A percentile compares a stretch with the other conserved stretches of the same genome.
These are phyloP conservation scores for Allium fistulosum DNA, from an alignment of 106 monocot genomes.

Conservation along the genomic window DNA sequence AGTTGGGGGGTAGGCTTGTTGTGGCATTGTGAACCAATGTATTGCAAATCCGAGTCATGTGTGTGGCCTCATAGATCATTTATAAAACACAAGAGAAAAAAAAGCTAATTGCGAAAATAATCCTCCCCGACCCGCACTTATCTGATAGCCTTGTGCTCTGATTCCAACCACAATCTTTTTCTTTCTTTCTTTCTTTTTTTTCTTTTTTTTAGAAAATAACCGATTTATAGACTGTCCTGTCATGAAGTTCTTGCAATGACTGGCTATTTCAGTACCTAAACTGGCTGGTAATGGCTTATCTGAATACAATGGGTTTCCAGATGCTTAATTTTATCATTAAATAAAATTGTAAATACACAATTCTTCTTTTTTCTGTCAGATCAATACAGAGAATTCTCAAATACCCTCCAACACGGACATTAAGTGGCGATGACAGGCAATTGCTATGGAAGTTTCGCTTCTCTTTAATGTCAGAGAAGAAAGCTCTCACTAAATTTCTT, in stretches of 20 bases:
- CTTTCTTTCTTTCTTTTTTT: neutral
- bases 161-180: no score
- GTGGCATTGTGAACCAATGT: no score
- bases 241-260: neutral
- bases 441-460: conserved; percentile 97
- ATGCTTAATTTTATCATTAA: neutral
- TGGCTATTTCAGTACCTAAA: neutral
- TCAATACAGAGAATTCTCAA: conserved; percentile 86
- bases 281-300: neutral
- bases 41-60: no score
- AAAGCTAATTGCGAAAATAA: no score
- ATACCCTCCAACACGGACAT: conserved; percentile 87
- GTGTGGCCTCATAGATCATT: no score
- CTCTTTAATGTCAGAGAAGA: conserved; percentile 97
- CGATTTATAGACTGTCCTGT: neutral
- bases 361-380: conserved; percentile 32
- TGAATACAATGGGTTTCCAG: neutral
- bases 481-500: conserved; percentile 90
- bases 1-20: no score
- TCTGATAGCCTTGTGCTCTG: no score
- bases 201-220: neutral
- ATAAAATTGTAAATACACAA: neutral
- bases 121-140: no score
- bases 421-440: conserved; percentile 88
- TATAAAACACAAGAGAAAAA: no score